Base-by-base conservation (phyloP, 495 filamentous ascomycete species). In the Penicillium herquei region DNA sequence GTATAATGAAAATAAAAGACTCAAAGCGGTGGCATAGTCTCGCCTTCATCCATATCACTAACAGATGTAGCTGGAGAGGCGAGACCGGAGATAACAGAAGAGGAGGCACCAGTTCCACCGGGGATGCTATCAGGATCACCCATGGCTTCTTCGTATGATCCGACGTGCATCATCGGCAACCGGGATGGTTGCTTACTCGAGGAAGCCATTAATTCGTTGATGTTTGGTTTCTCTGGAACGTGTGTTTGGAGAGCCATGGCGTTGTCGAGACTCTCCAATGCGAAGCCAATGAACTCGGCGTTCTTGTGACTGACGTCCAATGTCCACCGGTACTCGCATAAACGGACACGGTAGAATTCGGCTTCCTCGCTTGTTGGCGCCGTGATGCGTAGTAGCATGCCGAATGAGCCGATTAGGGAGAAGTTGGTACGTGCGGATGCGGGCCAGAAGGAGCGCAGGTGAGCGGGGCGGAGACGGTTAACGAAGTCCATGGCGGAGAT, bases 241-340 rank as follows among this genome's bases (percentile, higher is more conserved):
- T 74, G 70, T 37, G 72, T 69, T n/a, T 77, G 72, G n/a, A 82
- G 66, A 32, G 66, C 65, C 12, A 67, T 73, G 2, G 71, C 71
- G 31, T 75, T 74, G 53, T 82, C 78, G 6, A 82, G 66, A 30
- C 69, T 72, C 17, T 81, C 76, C 3, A 81, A 62, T 7, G 79
- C 78, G 32, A 79, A 81, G 51, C 72, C 68, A 47, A 82, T 68
- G 65, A 96, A 87, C 53, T 86, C 82, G 26, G 92, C 92, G 39
- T 87, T 85, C 63, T 91, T 90, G 56, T 83, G 84, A 69, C 84
- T 89, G 33, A 98, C 92, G 35, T 85, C 86, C 56, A 98, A 75
- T 1, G 93, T 97, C 94, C 94, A 98, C 43, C 90, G 78, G 67
- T 96, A 97, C 76, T 98, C 94, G 54, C 84, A 84, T 10, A 97